phyloP scores from a whole-genome alignment of 768 basidiomycete genomes.

The Trametes cubensis region DNA sequence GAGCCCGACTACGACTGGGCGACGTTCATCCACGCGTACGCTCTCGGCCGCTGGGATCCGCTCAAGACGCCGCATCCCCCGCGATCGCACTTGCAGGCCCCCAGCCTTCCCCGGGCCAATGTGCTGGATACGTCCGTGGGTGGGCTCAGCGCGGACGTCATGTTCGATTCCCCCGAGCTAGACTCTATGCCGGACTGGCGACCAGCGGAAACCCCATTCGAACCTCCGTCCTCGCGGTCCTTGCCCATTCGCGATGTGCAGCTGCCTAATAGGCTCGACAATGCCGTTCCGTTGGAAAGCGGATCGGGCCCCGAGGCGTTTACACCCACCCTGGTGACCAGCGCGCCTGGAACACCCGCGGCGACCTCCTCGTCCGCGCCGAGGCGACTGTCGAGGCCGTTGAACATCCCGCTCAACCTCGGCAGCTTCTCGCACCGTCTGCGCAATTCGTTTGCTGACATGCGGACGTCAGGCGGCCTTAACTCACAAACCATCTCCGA shows the following conservation, averaged over 20 bases:
- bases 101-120: constrained; percentile 23
- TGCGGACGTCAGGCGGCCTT: constrained; percentile 39
- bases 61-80: constrained; percentile 68
- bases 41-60: constrained; percentile 79
- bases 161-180: constrained; percentile 17
- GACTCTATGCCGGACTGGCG: constrained; percentile 17
- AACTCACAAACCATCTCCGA: constrained; percentile 2
- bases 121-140: constrained; percentile 13
- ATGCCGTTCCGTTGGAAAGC: background rate
- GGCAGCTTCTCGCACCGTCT: constrained; percentile 41
- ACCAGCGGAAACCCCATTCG: constrained; percentile 20
- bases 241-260: background rate
- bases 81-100: constrained; percentile 34
- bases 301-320: background rate
- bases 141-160: background rate
- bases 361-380: background rate
- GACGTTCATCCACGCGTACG: constrained; percentile 76
- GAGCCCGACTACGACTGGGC: constrained; percentile 64
- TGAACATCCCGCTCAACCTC: constrained; percentile 26
- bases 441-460: constrained; percentile 50
- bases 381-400: constrained; percentile 5
- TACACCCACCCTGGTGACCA: background rate
- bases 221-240: constrained; percentile 1
- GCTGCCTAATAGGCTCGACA: background rate
- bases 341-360: background rate